Evolutionary conservation across 345 rosid genomes (phyloP).

Genomic region (Moricandia arvensis): DNA sequence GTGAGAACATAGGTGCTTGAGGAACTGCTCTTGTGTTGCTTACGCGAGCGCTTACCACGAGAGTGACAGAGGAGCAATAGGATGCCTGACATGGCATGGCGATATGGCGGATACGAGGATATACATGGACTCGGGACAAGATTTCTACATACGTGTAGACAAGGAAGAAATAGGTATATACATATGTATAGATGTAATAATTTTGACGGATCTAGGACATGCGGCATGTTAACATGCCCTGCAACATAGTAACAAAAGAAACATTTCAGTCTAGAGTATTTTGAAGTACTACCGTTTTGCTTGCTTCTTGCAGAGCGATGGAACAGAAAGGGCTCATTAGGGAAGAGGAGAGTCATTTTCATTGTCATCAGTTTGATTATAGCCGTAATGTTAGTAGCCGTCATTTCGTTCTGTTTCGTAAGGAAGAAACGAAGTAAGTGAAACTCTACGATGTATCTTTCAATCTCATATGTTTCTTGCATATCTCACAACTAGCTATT

Average conservation of each 20-base stretch:
- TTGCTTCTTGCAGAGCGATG: constrained; percentile 33
- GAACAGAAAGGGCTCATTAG: constrained; percentile 24
- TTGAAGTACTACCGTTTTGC: neutral
- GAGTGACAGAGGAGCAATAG: constrained; percentile 32
- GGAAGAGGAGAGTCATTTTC: constrained; percentile 31
- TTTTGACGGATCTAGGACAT: too few species aligned
- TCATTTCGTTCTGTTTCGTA: constrained; percentile 20
- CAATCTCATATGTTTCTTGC: constrained; percentile 4
- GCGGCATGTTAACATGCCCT: too few species aligned
- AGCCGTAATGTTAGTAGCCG: constrained; percentile 20
- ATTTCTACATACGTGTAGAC: constrained; percentile 48
- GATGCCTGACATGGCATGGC: constrained; percentile 59
- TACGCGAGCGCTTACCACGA: constrained; percentile 48
- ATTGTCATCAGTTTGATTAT: constrained; percentile 24
- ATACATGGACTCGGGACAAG: constrained; percentile 42
- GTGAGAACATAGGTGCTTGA: constrained; percentile 44
- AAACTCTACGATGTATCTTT: neutral
- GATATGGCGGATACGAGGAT: constrained; percentile 45
- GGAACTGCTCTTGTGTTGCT: constrained; percentile 58
- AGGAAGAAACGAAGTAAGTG: constrained; percentile 41
- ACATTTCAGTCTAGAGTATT: neutral
- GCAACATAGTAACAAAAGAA: neutral
- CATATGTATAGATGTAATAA: too few species aligned
- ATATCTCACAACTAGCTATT: neutral
- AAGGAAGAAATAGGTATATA: neutral